A percentile compares a stretch with the other conserved stretches of the same genome.
phyloP scores from a whole-genome alignment of 1,284 basidiomycete genomes.

The Trichosporon sp. region DNA sequence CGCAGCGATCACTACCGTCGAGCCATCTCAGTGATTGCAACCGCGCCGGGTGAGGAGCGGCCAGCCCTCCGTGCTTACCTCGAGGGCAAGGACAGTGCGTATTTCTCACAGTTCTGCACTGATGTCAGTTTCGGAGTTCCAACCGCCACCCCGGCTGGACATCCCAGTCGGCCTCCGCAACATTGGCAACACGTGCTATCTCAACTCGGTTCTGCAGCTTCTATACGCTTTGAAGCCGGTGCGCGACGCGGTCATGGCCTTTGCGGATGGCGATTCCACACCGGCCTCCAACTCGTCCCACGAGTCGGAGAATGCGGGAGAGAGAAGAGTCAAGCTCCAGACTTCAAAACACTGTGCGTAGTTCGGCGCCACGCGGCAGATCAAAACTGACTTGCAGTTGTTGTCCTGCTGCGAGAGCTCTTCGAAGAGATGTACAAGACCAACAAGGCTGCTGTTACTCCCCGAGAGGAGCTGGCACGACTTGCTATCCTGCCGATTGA shows the following conservation, averaged over 20 bases:
- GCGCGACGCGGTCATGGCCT: slow-evolving; percentile 40
- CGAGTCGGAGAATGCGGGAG: slow-evolving; percentile 7
- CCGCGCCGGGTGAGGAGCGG: slow-evolving; percentile 37
- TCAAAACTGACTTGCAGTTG: slow-evolving; percentile 29
- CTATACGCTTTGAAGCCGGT: slow-evolving; percentile 47
- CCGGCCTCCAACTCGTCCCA: neutral
- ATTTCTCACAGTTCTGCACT: neutral
- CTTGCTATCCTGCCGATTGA: slow-evolving; percentile 39
- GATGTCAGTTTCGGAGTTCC: slow-evolving; percentile 21
- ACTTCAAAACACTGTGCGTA: slow-evolving; percentile 38
- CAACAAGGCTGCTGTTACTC: slow-evolving; percentile 36
- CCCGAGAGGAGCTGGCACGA: slow-evolving; percentile 46
- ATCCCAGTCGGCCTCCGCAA: slow-evolving; percentile 49
- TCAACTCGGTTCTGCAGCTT: slow-evolving; percentile 45
- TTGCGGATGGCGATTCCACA: slow-evolving; percentile 19
- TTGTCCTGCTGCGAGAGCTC: slow-evolving; percentile 37
- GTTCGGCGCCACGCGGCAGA: too few relatives aligned
- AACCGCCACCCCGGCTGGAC: slow-evolving; percentile 32
- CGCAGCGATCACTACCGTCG: slow-evolving; percentile 38
- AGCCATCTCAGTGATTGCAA: slow-evolving; percentile 40
- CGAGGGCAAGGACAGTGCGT: slow-evolving; percentile 23
- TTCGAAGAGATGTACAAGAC: slow-evolving; percentile 44
- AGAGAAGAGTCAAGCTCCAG: slow-evolving; percentile 19
- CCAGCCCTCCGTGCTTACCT: slow-evolving; percentile 36
- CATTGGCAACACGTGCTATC: slow-evolving; percentile 49